Evolutionary conservation across 768 basidiomycete species (phyloP).

Genomic region (Leucosporidium scottii): DNA sequence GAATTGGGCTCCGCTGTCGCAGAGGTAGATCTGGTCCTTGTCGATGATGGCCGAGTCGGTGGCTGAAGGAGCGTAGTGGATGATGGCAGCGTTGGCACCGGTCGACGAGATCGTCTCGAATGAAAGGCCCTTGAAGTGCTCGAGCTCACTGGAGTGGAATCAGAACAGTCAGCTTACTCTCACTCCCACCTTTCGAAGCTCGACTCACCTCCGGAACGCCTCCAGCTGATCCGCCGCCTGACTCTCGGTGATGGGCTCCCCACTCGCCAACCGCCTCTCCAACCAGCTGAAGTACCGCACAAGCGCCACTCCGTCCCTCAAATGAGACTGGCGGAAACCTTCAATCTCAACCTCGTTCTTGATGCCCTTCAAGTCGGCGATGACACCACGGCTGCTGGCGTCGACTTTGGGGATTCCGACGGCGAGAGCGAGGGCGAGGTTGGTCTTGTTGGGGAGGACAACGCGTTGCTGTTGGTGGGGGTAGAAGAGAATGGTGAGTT

Average conservation of each 20-base stretch:
- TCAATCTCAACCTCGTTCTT: constrained; percentile 61
- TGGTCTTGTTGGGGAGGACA: constrained; percentile 67
- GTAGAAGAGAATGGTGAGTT: too few species aligned
- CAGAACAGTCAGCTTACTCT: neutral
- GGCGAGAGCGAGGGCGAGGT: constrained; percentile 71
- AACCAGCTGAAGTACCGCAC: constrained; percentile 83
- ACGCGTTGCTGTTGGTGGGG: constrained; percentile 47
- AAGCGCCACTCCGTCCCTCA: constrained; percentile 82
- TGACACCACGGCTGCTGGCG: constrained; percentile 50
- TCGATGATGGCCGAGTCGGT: constrained; percentile 64
- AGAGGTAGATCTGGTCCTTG: constrained; percentile 56
- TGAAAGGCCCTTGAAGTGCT: constrained; percentile 75
- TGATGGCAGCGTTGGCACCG: constrained; percentile 89
- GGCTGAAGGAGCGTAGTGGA: constrained; percentile 82
- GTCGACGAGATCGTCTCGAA: constrained; percentile 89
- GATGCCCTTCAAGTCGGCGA: constrained; percentile 40
- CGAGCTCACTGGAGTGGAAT: constrained; percentile 54
- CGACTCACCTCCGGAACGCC: constrained; percentile 66
- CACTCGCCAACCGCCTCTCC: constrained; percentile 67
- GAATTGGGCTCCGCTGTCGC: constrained; percentile 84
- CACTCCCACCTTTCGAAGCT: neutral
- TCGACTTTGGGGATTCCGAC: constrained; percentile 60
- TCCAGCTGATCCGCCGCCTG: constrained; percentile 73
- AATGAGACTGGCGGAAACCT: constrained; percentile 81
- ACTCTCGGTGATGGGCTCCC: constrained; percentile 59